Evolutionary conservation across 768 basidiomycete species (phyloP), one percentile per base, ranked within the genome.

Genomic region (Trametopsis cervina): DNA sequence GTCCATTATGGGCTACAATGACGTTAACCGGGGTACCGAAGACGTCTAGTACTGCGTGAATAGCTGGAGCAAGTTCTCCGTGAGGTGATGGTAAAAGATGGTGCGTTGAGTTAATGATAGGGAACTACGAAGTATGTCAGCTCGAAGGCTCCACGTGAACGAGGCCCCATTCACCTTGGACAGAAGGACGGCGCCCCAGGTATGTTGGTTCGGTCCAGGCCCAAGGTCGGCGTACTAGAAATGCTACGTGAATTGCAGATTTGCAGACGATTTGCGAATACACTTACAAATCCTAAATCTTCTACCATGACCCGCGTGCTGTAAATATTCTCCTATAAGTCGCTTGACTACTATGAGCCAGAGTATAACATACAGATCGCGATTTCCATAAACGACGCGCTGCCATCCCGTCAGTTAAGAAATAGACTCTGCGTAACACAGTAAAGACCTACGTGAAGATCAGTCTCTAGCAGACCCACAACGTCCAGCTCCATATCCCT

Each of bases 1-100:
- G 92, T 4, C 92, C 92, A 60, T 95, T 94, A 55, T 95, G 92
- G 0, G 89, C 75, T 9, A 94, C 86, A n/a, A 94, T 71, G 0
- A 93, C 89, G 4, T 82, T 83, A 15, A 93, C 78, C 44, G 77
- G 74, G 0, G 81, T 83, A 0, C 90, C 89, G 54, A 81, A 85
- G 5, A 90, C 71, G 44, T 92, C 85, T 12, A 94, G 68, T 2
- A 87, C 74, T 2, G 90, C 90, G 63, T 90, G 86, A 25, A 94
- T 94, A 1, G 90, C 90, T 0, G 90, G 90, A 2, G 89, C 90
- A 21, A 94, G 79, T 62, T 93, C 91, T 6, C 88, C 87, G 47
- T 76, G 63, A 17, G 92, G 92, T 1, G 90, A 93, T 0, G 92
- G 91, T 35, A 94, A 74, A 0, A 94, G 72, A 59, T 93, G 88